Percentiles rank a stretch among this genome's conserved stretches.
These are phyloP conservation scores for Coemansia sp. DNA, from an alignment of 192 early-diverging fungal species.

Conservation along the genomic window DNA sequence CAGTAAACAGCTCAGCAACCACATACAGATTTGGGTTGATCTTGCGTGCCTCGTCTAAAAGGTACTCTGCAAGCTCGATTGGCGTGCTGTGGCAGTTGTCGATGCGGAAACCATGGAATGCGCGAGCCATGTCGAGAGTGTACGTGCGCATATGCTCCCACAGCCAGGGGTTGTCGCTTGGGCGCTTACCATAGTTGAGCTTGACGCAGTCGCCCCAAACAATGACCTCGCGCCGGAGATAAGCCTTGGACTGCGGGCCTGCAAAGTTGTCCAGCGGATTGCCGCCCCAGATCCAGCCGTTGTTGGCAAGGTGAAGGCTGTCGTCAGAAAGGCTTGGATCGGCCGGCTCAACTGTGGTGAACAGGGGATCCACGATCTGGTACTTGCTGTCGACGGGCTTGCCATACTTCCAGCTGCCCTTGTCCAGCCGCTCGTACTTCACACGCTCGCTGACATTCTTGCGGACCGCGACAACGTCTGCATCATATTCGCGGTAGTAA, in stretches of 20 bases:
- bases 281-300: conserved; percentile 95
- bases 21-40: conserved; percentile 93
- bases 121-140: conserved; percentile 79
- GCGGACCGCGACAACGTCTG: conserved; percentile 66
- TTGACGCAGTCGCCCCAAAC: conserved; percentile 99
- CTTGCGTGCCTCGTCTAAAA: conserved; percentile 83
- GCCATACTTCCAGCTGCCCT: conserved; percentile 78
- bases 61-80: conserved; percentile 87
- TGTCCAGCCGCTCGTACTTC: conserved; percentile 78
- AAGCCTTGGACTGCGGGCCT: conserved; percentile 78
- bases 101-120: conserved; percentile 96
- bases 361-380: conserved; percentile 90
- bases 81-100: conserved; percentile 99
- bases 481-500: conserved; percentile 83
- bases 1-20: conserved; percentile 98
- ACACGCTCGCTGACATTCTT: conserved; percentile 76
- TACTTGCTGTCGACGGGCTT: conserved; percentile 70
- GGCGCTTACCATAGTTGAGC: conserved; percentile 83
- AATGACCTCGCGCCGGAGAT: conserved; percentile 93
- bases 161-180: conserved; percentile 90
- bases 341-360: conserved; percentile 81
- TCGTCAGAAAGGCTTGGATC: conserved; percentile 66
- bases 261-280: conserved; percentile 94
- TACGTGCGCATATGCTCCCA: conserved; percentile 93
- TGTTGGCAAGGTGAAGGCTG: conserved; percentile 81